phyloP scores from a whole-genome alignment of 108 stramenopile species.

The Nitzschia sp. region DNA sequence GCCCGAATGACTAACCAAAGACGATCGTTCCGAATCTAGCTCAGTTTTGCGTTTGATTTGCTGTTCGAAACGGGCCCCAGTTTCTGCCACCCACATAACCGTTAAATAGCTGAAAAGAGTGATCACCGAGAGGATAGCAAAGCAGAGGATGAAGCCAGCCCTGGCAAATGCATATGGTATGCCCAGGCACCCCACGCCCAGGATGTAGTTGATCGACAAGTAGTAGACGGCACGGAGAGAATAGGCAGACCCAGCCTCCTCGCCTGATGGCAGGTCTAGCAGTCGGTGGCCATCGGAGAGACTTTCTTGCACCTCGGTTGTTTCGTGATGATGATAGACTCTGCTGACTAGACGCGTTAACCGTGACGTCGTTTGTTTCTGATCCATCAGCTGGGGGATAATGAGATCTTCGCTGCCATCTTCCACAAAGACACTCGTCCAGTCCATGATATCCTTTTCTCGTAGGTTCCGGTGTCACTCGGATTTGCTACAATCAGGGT shows the following conservation, averaged over 20 bases:
- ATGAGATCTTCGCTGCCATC: constrained; percentile 24
- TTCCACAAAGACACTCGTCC: constrained; percentile 22
- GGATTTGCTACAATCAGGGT: too few relatives aligned
- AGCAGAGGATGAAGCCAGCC: constrained; percentile 41
- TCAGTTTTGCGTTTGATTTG: background rate
- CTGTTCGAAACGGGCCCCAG: constrained; percentile 23
- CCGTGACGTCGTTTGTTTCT: background rate
- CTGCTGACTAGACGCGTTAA: constrained; percentile 17
- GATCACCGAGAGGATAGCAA: constrained; percentile 23
- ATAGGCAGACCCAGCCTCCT: background rate
- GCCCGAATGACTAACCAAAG: background rate
- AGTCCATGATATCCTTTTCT: constrained; percentile 28
- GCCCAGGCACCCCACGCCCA: constrained; percentile 57
- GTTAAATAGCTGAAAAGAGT: constrained; percentile 39
- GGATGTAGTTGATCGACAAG: constrained; percentile 56
- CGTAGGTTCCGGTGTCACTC: too few relatives aligned
- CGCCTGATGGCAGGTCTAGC: background rate
- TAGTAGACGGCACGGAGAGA: constrained; percentile 34
- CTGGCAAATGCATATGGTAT: constrained; percentile 49
- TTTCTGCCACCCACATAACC: constrained; percentile 52
- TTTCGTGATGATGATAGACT: constrained; percentile 8
- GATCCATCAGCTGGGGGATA: constrained; percentile 1
- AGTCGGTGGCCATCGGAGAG: constrained; percentile 10
- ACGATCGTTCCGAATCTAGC: background rate
- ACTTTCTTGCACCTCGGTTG: background rate